Evolutionary conservation across 2,329 filamentous ascomycete genomes (phyloP).

Genomic region (Verticillium alfalfae): DNA sequence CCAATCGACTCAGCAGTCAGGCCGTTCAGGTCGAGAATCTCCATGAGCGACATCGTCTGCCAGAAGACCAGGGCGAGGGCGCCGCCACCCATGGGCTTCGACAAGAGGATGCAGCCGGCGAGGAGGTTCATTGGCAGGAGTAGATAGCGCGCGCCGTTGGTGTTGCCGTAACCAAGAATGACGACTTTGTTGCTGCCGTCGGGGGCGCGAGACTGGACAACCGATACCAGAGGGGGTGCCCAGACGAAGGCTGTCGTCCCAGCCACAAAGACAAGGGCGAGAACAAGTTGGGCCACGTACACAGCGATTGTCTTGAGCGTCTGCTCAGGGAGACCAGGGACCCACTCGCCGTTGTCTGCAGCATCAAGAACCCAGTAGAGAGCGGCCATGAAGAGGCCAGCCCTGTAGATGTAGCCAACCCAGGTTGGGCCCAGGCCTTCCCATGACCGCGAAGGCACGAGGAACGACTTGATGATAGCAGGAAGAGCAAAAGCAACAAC

Average conservation of each 20-base stretch:
- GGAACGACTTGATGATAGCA: constrained; percentile 72
- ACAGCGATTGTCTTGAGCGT: constrained; percentile 69
- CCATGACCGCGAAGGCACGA: constrained; percentile 76
- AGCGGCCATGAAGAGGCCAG: constrained; percentile 69
- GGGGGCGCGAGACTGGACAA: constrained; percentile 47
- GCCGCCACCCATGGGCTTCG: constrained; percentile 91
- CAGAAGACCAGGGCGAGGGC: constrained; percentile 77
- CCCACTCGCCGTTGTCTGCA: constrained; percentile 81
- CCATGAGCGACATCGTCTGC: constrained; percentile 77
- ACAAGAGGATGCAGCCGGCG: constrained; percentile 70
- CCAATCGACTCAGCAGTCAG: constrained; percentile 69
- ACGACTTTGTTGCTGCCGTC: constrained; percentile 55
- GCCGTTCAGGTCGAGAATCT: constrained; percentile 56
- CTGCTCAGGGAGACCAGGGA: constrained; percentile 51
- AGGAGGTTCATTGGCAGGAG: constrained; percentile 76
- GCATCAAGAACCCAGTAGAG: constrained; percentile 86
- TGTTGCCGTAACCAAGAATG: constrained; percentile 86
- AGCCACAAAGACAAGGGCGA: constrained; percentile 75
- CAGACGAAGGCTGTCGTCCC: constrained; percentile 82
- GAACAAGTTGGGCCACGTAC: constrained; percentile 71
- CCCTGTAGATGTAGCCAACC: constrained; percentile 75
- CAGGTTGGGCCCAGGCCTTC: constrained; percentile 80
- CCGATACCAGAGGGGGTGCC: constrained; percentile 77
- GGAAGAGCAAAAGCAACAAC: constrained; percentile 68
- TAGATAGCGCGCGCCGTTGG: constrained; percentile 87